phyloP scores from a whole-genome alignment of 164 flowering plant species.

The Sedum album region DNA sequence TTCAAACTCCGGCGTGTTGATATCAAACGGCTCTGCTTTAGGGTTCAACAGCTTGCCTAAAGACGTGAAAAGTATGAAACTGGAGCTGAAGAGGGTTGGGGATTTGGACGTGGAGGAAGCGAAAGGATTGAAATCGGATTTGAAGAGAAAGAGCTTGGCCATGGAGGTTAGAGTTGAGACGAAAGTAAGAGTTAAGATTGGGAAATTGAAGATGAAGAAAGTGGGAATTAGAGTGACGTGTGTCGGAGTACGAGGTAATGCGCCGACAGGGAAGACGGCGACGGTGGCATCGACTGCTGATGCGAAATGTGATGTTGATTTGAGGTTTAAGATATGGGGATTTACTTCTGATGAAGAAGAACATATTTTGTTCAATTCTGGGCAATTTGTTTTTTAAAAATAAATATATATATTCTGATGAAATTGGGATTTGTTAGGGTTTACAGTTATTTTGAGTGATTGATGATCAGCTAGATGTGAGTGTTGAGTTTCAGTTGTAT shows the following conservation, averaged over 20 bases:
- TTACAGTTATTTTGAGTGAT: no score
- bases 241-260: conserved; percentile 25
- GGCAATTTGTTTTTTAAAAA: background rate
- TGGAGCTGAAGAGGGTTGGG: conserved; percentile 14
- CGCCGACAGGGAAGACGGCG: conserved; percentile 34
- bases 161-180: conserved; percentile 52
- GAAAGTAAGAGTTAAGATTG: conserved; percentile 59
- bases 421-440: background rate
- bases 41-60: conserved; percentile 29
- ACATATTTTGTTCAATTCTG: background rate
- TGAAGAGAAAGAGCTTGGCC: conserved; percentile 47
- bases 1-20: conserved; percentile 14
- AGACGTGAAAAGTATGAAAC: conserved; percentile 39
- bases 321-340: conserved; percentile 61
- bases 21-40: conserved; percentile 27
- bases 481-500: no score
- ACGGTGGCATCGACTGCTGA: conserved; percentile 27
- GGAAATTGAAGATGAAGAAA: conserved; percentile 45
- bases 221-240: conserved; percentile 55
- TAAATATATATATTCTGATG: background rate
- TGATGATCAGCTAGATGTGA: no score
- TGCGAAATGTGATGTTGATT: conserved; percentile 50
- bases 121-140: conserved; percentile 23
- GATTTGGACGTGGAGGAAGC: conserved; percentile 22
- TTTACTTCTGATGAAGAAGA: conserved; percentile 33